phyloP scores from a whole-genome alignment of 1,284 basidiomycete species.

The Mixia osmundae region DNA sequence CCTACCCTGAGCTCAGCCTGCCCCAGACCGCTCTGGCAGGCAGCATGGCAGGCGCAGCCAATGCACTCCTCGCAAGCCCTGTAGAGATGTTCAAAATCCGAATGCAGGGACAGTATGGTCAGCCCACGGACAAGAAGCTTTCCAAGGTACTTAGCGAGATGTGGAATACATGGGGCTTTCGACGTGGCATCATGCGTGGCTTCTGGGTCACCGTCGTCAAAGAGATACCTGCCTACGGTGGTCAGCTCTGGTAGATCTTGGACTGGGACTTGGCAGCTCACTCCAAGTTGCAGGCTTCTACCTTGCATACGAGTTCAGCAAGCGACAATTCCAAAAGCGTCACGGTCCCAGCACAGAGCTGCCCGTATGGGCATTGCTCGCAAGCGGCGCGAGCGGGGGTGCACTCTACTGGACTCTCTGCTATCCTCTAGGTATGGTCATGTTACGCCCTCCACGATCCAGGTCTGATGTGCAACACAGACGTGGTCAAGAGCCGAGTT shows the following conservation, averaged over 20 bases:
- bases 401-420: constrained; percentile 82
- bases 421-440: constrained; percentile 46
- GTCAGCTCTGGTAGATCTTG: constrained; percentile 27
- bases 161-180: constrained; percentile 62
- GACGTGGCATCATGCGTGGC: constrained; percentile 75
- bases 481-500: constrained; percentile 74
- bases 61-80: constrained; percentile 68
- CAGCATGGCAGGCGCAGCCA: constrained; percentile 68
- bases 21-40: constrained; percentile 63
- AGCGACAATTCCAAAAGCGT: constrained; percentile 42
- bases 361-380: constrained; percentile 70
- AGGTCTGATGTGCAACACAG: constrained; percentile 23
- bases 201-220: constrained; percentile 90
- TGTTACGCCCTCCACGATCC: background rate
- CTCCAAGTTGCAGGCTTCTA: constrained; percentile 25
- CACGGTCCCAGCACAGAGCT: constrained; percentile 26
- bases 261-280: background rate
- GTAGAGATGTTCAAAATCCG: constrained; percentile 29
- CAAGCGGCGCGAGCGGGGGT: constrained; percentile 69
- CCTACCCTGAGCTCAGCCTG: constrained; percentile 57
- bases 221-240: constrained; percentile 88
- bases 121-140: constrained; percentile 47
- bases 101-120: constrained; percentile 20
- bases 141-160: constrained; percentile 48
- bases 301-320: constrained; percentile 68